Base-by-base conservation (phyloP, 2,329 filamentous ascomycete species). In the Fusarium nelsonii region DNA sequence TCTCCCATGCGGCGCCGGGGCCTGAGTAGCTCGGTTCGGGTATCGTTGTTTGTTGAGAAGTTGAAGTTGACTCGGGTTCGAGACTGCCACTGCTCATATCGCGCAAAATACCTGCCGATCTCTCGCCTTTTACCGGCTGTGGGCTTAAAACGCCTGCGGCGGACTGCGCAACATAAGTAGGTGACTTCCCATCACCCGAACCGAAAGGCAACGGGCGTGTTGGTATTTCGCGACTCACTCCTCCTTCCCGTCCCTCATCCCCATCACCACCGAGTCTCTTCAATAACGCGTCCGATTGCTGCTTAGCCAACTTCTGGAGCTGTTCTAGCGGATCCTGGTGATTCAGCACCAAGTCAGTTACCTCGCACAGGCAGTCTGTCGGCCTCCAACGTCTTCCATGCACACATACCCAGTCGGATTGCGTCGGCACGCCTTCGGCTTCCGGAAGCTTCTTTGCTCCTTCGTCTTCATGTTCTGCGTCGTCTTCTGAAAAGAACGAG, bases 341-440 rank as follows among this genome's bases (percentile, higher is more conserved):
- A 73, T 76, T 72, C 65, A 76, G 78, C 65, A 84, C 77, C 74
- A 82, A 72, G 84, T 88, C 87, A 88, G 85, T 81, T 75, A 86
- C 76, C 71, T 84, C 81, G 79, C 85, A 88, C 73, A 83, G 81
- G 79, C 85, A 87, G 78, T 86, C 84, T 74, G 80, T 78, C 66
- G 82, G 82, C 64, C 73, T 77, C 81, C 84, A 87, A 70, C 76
- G 74, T 67, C 77, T 78, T 67, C 85, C 85, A 76, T 87, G 85
- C 81, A 85, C 85, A 93, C 93, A 91, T 93, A 97, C 94, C 95
- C 95, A 97, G 80, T 97, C 93, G 77, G 88, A 87, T 85, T 97
- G 94, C 79, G 88, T 85, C 66, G 94, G 94, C 69, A 97, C 94
- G 52, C 93, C 94, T 77, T 92, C 88, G 50, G 94, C 94, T 69